Conservation (phyloP, 2,329 filamentous ascomycete species). For the Claviceps humidiphila region DNA sequence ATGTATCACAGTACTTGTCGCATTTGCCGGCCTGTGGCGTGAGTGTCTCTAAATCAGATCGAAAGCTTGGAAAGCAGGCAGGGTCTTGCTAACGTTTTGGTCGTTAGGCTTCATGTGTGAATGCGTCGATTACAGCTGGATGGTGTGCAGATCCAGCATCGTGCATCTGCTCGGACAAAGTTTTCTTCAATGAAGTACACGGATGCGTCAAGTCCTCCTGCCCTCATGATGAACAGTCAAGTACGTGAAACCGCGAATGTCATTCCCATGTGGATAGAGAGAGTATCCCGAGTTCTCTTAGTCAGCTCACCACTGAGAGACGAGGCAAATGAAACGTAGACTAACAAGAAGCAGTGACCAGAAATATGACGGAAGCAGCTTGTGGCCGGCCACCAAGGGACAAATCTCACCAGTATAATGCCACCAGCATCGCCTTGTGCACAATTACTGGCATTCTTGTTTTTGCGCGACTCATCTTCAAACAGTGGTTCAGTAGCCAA, state of each 20-base stretch:
- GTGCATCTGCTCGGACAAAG: slow-evolving; percentile 2
- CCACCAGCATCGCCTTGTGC: slow-evolving; percentile 9
- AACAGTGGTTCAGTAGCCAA: slow-evolving; percentile 16
- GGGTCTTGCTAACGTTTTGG: not conserved
- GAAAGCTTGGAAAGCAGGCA: too few relatives aligned
- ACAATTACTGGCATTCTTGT: slow-evolving; percentile 10
- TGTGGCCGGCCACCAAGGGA: slow-evolving; percentile 5
- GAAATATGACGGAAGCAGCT: slow-evolving; percentile 4
- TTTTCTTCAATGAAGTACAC: not conserved
- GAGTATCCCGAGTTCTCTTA: too few relatives aligned
- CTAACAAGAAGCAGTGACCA: slow-evolving; percentile 1
- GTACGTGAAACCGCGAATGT: not conserved
- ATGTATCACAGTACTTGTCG: not conserved
- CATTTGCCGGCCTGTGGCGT: slow-evolving; percentile 1
- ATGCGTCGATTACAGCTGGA: not conserved
- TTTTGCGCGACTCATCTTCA: slow-evolving; percentile 10
- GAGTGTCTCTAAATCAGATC: not conserved
- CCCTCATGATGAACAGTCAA: not conserved
- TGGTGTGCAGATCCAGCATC: not conserved
- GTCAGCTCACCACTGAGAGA: too few relatives aligned
- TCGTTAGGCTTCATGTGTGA: not conserved
- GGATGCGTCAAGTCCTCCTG: not conserved
- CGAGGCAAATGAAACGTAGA: not conserved
- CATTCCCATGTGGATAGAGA: too few relatives aligned
- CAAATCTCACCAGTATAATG: slow-evolving; percentile 1